Conservation (phyloP, 306 rosid genomes). For the Vigna unguiculata region DNA sequence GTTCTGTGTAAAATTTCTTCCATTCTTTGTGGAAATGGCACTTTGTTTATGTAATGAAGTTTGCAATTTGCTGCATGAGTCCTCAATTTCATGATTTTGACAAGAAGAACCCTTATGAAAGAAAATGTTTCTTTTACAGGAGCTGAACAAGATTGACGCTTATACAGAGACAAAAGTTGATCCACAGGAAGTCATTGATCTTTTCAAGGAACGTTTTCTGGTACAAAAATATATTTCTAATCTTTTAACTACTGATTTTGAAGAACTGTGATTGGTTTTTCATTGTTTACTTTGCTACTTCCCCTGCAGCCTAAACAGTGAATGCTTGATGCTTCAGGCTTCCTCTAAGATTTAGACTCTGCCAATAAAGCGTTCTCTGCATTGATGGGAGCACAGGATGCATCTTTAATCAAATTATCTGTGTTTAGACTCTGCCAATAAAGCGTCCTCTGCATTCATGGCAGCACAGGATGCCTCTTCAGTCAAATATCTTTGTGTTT, state of each 20-base stretch:
- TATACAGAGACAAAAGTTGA: slow-evolving; percentile 66
- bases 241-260: background rate
- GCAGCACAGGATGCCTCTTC: background rate
- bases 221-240: slow-evolving; percentile 42
- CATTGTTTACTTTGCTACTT: background rate
- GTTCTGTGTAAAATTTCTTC: background rate
- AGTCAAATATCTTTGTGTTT: slow-evolving; percentile 22
- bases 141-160: slow-evolving; percentile 72
- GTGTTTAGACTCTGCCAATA: slow-evolving; percentile 9
- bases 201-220: slow-evolving; percentile 62
- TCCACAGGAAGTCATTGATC: slow-evolving; percentile 56
- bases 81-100: slow-evolving; percentile 20
- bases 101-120: slow-evolving; percentile 10
- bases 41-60: slow-evolving; percentile 3
- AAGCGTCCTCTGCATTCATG: slow-evolving; percentile 12
- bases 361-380: slow-evolving; percentile 29
- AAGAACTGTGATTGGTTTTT: slow-evolving; percentile 27
- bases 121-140: slow-evolving; percentile 53
- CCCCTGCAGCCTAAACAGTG: slow-evolving; percentile 57
- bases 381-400: background rate
- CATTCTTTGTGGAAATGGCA: background rate
- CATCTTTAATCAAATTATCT: slow-evolving; percentile 27
- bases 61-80: background rate
- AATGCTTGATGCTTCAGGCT: slow-evolving; percentile 36
- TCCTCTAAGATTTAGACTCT: slow-evolving; percentile 2